Conservation (phyloP, 2,329 filamentous ascomycete genomes). For the Zasmidium citrigriseum region DNA sequence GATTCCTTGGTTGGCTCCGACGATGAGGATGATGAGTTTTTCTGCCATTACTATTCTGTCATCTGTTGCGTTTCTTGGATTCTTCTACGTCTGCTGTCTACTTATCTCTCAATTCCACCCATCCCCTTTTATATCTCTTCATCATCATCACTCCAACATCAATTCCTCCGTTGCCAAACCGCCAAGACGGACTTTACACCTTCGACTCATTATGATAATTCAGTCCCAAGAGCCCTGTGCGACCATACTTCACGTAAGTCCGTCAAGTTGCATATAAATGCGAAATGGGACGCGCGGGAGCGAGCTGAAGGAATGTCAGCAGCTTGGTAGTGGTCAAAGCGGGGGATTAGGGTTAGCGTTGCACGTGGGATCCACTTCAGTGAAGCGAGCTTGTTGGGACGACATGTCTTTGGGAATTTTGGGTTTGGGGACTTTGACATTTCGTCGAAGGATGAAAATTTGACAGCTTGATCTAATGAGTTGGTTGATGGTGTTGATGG, state of each 20-base stretch:
- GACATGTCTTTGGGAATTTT: not conserved
- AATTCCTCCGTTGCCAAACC: too few species aligned
- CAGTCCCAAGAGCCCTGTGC: too few species aligned
- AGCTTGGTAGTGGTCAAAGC: not conserved
- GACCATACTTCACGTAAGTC: too few species aligned
- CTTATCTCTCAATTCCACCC: too few species aligned
- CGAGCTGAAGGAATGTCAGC: not conserved
- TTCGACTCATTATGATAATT: too few species aligned
- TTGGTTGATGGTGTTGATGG: not conserved
- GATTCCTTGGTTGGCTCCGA: slow-evolving; percentile 47
- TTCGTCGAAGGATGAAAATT: too few species aligned
- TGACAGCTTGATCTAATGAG: too few species aligned
- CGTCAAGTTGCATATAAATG: not conserved
- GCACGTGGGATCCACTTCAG: not conserved
- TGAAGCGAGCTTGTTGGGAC: not conserved
- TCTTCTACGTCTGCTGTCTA: too few species aligned
- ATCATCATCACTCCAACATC: too few species aligned
- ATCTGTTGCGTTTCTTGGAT: too few species aligned
- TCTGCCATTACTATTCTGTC: not conserved
- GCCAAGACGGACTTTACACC: too few species aligned
- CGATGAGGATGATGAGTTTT: slow-evolving; percentile 33
- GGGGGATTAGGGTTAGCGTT: not conserved
- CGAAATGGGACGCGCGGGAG: not conserved
- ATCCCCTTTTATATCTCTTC: too few species aligned
- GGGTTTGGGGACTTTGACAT: not conserved